These are phyloP conservation scores for Colletotrichum tamarilloi DNA, from an alignment of 2,329 filamentous ascomycete species.

Conservation along the genomic window DNA sequence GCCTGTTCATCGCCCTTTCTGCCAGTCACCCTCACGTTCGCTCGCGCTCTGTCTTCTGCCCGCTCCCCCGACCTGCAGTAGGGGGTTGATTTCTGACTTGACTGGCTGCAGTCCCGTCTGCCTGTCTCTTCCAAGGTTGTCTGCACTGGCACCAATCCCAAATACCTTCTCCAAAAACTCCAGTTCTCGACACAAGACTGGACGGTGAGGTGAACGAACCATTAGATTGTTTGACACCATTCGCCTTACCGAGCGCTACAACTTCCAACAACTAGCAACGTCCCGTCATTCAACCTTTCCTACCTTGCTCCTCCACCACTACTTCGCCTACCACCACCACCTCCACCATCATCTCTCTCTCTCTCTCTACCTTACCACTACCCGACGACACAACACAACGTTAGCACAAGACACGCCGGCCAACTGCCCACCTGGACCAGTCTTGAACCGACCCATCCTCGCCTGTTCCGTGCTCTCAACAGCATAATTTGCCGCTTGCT, in stretches of 20 bases:
- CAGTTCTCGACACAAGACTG: slow-evolving; percentile 8
- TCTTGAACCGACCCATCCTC: slow-evolving; percentile 16
- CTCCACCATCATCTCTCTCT: neutral
- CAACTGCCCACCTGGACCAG: slow-evolving; percentile 26
- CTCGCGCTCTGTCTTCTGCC: slow-evolving; percentile 22
- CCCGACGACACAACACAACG: slow-evolving; percentile 17
- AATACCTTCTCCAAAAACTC: slow-evolving; percentile 1
- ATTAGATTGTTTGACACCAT: neutral
- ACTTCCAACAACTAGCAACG: neutral
- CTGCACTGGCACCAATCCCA: slow-evolving; percentile 6
- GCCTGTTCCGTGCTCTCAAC: slow-evolving; percentile 27
- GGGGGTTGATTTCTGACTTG: slow-evolving; percentile 11
- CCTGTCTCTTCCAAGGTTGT: neutral
- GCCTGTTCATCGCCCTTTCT: slow-evolving; percentile 23
- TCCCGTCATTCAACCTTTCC: no score
- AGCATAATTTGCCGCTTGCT: slow-evolving; percentile 25
- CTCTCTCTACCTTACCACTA: slow-evolving; percentile 2
- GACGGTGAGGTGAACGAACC: neutral
- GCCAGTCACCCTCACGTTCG: neutral
- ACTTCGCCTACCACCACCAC: slow-evolving; percentile 1
- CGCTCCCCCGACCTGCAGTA: slow-evolving; percentile 26
- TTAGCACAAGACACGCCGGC: slow-evolving; percentile 16
- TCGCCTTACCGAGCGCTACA: slow-evolving; percentile 12
- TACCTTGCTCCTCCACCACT: neutral
- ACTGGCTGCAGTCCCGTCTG: neutral